Percentiles rank a stretch among this genome's conserved stretches.
These are phyloP conservation scores for Neurospora sp. DNA, from an alignment of 495 filamentous ascomycete species.

Conservation along the genomic window DNA sequence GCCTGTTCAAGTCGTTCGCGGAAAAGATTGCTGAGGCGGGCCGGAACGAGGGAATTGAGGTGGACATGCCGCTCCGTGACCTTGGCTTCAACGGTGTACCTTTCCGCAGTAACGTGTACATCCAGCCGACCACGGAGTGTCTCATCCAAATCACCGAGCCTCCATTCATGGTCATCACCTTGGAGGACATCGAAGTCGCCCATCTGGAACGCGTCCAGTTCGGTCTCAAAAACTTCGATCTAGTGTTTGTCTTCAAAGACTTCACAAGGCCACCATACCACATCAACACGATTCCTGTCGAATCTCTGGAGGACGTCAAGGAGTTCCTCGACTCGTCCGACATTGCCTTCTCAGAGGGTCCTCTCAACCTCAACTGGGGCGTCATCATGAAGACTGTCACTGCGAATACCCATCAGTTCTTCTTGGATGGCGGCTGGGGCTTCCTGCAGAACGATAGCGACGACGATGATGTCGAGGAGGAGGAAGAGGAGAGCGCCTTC, in stretches of 20 bases:
- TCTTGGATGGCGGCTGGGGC: conserved; percentile 88
- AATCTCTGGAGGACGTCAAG: conserved; percentile 87
- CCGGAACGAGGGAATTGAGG: conserved; percentile 69
- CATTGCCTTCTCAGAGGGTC: conserved; percentile 88
- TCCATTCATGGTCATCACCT: conserved; percentile 87
- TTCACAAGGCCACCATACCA: conserved; percentile 78
- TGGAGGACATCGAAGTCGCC: conserved; percentile 92
- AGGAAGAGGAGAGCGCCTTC: conserved; percentile 78
- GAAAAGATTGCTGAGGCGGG: conserved; percentile 94
- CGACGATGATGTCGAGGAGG: conserved; percentile 70
- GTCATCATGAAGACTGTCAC: conserved; percentile 99
- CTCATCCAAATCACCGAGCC: conserved; percentile 97
- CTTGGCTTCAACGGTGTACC: conserved; percentile 96
- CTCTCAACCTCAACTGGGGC: conserved; percentile 95
- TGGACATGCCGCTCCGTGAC: conserved; percentile 94
- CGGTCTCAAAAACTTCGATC: conserved; percentile 97
- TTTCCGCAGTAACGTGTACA: conserved; percentile 84
- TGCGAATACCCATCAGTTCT: conserved; percentile 88
- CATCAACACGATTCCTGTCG: conserved; percentile 97
- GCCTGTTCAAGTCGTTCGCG: conserved; percentile 92
- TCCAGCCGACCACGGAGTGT: conserved; percentile 94
- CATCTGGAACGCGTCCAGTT: conserved; percentile 97
- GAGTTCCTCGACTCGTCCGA: conserved; percentile 96
- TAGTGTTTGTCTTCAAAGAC: conserved; percentile 96
- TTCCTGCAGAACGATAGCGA: conserved; percentile 86